Conservation (phyloP, 352 stramenopile genomes). For the Pythium grandisporangium region DNA sequence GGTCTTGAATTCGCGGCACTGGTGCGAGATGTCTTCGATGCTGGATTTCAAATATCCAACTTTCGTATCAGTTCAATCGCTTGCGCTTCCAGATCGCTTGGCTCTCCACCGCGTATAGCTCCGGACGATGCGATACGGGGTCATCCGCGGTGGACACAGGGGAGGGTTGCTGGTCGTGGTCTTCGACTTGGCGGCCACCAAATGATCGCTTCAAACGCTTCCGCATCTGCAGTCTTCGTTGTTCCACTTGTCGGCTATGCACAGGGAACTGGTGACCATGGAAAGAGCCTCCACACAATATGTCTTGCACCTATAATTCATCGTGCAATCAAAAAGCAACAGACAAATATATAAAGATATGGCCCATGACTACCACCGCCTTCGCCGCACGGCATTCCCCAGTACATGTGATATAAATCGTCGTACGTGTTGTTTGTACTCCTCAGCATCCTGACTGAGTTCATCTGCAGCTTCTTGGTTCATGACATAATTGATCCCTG, state of each 20-base stretch:
- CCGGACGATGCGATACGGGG: slow-evolving; percentile 2
- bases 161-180: slow-evolving; percentile 1
- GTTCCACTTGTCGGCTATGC: slow-evolving; percentile 50
- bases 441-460: slow-evolving; percentile 23
- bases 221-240: slow-evolving; percentile 31
- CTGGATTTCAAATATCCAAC: too few relatives aligned
- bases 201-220: slow-evolving; percentile 44
- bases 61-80: slow-evolving; percentile 27
- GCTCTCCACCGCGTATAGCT: slow-evolving; percentile 28
- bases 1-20: too few relatives aligned
- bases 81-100: slow-evolving; percentile 49
- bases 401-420: too few relatives aligned
- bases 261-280: slow-evolving; percentile 54
- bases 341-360: too few relatives aligned
- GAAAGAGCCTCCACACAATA: slow-evolving; percentile 48
- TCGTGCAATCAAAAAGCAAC: too few relatives aligned
- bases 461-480: slow-evolving; percentile 37
- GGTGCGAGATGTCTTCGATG: too few relatives aligned
- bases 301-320: slow-evolving; percentile 40
- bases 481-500: slow-evolving; percentile 42
- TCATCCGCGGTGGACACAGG: slow-evolving; percentile 5
- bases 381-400: too few relatives aligned
- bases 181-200: slow-evolving; percentile 13
- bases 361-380: too few relatives aligned
- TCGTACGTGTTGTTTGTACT: slow-evolving; percentile 30